Evolutionary conservation across 805 yeast genomes (phyloP).

Genomic region (Sugiyamaella lignohabitans): DNA sequence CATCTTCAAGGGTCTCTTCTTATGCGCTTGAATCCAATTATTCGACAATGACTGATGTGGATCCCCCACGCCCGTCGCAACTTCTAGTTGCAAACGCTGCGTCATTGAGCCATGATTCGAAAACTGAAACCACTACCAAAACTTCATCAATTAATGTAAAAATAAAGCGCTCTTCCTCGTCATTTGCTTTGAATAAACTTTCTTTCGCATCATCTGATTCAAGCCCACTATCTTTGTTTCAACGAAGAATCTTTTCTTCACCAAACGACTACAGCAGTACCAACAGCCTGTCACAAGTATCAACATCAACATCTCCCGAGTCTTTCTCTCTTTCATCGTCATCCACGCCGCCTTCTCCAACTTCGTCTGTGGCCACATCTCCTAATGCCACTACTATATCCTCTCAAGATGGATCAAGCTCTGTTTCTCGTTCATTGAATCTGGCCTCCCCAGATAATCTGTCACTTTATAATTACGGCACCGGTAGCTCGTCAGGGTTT

Average conservation of each 20-base stretch:
- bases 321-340: not conserved
- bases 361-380: constrained; percentile 9
- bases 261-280: no score
- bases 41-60: not conserved
- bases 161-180: not conserved
- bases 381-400: constrained; percentile 20
- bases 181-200: not conserved
- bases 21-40: no score
- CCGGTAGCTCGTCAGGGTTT: no score
- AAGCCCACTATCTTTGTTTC: not conserved
- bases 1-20: no score
- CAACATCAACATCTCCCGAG: not conserved
- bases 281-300: constrained; percentile 1
- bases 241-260: not conserved
- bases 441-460: constrained; percentile 8
- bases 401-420: constrained; percentile 8
- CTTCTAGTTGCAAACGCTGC: not conserved
- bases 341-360: constrained; percentile 4
- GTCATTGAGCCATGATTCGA: no score
- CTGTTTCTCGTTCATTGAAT: constrained; percentile 7
- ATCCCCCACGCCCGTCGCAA: not conserved
- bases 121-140: no score
- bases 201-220: not conserved
- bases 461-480: constrained; percentile 4
- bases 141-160: not conserved